These are phyloP conservation scores for Starmerella apis DNA, from an alignment of 805 yeast species.

Conservation along the genomic window DNA sequence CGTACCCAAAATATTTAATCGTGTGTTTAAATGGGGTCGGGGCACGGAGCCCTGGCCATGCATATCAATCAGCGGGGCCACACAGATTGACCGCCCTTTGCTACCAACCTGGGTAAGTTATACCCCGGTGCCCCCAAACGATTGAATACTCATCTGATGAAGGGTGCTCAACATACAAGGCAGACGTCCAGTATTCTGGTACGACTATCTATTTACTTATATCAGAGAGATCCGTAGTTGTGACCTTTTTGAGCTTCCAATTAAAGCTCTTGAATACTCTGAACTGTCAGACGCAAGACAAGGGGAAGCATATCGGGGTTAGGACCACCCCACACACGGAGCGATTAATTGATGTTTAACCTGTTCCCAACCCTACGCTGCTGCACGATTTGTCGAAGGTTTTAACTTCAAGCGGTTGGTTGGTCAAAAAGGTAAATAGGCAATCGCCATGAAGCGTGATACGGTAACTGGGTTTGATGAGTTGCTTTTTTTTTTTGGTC, in stretches of 20 bases:
- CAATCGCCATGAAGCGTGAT: not conserved
- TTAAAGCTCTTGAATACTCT: too few species aligned
- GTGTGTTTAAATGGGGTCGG: not conserved
- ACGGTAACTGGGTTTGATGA: too few species aligned
- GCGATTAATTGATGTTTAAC: not conserved
- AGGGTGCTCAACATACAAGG: not conserved
- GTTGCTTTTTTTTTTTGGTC: too few species aligned
- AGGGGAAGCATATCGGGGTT: not conserved
- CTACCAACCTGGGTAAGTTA: not conserved
- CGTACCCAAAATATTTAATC: too few species aligned
- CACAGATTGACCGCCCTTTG: not conserved
- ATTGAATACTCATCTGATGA: not conserved
- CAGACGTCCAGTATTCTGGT: not conserved
- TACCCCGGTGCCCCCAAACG: not conserved
- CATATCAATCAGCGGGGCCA: not conserved
- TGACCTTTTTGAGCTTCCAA: too few species aligned
- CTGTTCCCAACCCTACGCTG: not conserved
- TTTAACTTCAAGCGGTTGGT: not conserved
- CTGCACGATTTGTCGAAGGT: not conserved
- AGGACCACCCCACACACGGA: conserved; percentile 1
- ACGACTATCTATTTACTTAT: too few species aligned
- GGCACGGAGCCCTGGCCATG: not conserved
- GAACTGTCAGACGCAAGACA: not conserved
- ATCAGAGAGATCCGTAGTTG: too few species aligned
- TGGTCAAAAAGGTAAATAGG: not conserved